Conservation (phyloP, 208 protist species). For the Porcisia hertigi region DNA sequence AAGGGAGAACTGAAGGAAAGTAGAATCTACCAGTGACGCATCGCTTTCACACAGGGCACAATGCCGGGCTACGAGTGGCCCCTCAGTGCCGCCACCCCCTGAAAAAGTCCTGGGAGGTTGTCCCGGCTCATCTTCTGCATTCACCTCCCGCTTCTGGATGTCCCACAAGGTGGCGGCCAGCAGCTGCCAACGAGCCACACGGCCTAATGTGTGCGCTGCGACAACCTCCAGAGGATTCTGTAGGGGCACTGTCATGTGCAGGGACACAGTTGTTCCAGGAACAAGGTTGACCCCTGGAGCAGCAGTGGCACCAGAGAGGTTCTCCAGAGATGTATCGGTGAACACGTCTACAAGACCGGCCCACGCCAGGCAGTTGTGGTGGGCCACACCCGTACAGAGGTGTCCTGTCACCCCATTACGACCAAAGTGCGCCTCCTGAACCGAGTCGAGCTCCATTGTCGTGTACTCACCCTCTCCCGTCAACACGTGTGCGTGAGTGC, state of each 20-base stretch:
- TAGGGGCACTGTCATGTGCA: constrained; percentile 28
- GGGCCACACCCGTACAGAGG: constrained; percentile 24
- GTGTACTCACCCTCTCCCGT: constrained; percentile 6
- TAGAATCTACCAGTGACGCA: background rate
- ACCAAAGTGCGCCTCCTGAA: background rate
- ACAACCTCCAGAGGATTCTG: constrained; percentile 9
- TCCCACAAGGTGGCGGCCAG: constrained; percentile 24
- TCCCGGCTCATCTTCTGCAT: background rate
- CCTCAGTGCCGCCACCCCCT: background rate
- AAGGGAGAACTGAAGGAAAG: background rate
- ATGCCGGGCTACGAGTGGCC: background rate
- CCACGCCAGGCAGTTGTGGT: constrained; percentile 87
- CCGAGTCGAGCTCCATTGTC: background rate
- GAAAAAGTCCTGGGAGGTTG: background rate
- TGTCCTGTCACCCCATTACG: background rate
- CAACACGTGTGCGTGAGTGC: background rate
- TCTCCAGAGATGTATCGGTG: constrained; percentile 16
- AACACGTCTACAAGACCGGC: constrained; percentile 40
- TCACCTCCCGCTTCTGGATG: background rate
- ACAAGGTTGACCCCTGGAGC: background rate
- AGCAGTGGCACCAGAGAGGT: background rate
- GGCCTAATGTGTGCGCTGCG: constrained; percentile 20
- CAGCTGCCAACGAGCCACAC: constrained; percentile 30
- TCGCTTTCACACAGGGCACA: constrained; percentile 15
- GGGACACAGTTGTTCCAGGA: constrained; percentile 6